Evolutionary conservation across 805 yeast species (phyloP).

Genomic region (Blastobotrys americana): DNA sequence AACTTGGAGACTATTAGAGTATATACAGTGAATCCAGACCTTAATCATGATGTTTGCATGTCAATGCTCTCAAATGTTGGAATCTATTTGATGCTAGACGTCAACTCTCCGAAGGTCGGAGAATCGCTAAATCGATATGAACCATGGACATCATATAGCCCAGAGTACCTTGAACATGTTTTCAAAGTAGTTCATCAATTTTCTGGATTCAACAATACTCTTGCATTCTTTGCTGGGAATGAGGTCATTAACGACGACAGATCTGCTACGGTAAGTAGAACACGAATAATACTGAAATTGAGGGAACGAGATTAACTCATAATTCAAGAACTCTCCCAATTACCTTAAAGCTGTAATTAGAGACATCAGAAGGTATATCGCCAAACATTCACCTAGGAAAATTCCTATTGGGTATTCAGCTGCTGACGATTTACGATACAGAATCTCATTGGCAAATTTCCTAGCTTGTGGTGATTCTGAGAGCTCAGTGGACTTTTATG

Average conservation of each 20-base stretch:
- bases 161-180: slow-evolving; percentile 62
- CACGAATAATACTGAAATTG: neutral
- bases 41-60: slow-evolving; percentile 88
- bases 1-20: slow-evolving; percentile 58
- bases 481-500: slow-evolving; percentile 59
- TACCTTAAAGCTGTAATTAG: slow-evolving; percentile 72
- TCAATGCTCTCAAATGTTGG: slow-evolving; percentile 85
- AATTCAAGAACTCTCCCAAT: slow-evolving; percentile 50
- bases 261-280: slow-evolving; percentile 37
- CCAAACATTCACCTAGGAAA: slow-evolving; percentile 47
- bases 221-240: slow-evolving; percentile 96
- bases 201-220: slow-evolving; percentile 75
- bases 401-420: slow-evolving; percentile 96
- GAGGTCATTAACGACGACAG: slow-evolving; percentile 76
- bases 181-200: slow-evolving; percentile 76
- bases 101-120: slow-evolving; percentile 72
- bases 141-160: slow-evolving; percentile 85
- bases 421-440: slow-evolving; percentile 78
- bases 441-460: slow-evolving; percentile 71
- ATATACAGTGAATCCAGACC: slow-evolving; percentile 74
- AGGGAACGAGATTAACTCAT: neutral
- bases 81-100: slow-evolving; percentile 84
- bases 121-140: slow-evolving; percentile 85
- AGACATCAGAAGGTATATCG: slow-evolving; percentile 71
- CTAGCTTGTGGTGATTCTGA: slow-evolving; percentile 66